Evolutionary conservation across 2,329 filamentous ascomycete species (phyloP).

Genomic region (Ascochyta rabiei): DNA sequence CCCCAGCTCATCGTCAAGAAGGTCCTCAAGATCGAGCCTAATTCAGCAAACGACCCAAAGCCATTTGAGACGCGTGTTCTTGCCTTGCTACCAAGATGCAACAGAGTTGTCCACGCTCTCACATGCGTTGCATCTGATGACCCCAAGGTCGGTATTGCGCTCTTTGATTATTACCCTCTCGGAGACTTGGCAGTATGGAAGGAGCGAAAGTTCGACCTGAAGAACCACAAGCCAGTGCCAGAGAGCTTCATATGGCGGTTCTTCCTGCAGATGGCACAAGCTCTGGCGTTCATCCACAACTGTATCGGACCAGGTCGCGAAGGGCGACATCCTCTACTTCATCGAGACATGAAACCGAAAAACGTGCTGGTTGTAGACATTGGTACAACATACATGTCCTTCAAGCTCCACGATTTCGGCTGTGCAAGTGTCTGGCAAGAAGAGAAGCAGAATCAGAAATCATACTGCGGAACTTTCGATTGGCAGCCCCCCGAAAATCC

Average conservation of each 20-base stretch:
- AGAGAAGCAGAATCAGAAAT: not conserved
- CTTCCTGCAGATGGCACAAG: constrained; percentile 37
- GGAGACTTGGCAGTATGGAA: constrained; percentile 34
- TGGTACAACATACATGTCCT: constrained; percentile 33
- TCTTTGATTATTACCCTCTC: constrained; percentile 30
- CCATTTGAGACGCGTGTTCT: constrained; percentile 24
- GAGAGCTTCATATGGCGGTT: constrained; percentile 38
- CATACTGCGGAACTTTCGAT: constrained; percentile 26
- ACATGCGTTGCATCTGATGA: constrained; percentile 14
- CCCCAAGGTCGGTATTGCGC: constrained; percentile 13
- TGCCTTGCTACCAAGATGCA: constrained; percentile 22
- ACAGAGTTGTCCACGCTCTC: constrained; percentile 26
- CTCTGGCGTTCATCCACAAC: constrained; percentile 35
- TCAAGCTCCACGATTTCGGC: constrained; percentile 38
- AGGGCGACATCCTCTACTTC: constrained; percentile 14
- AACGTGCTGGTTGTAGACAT: constrained; percentile 34
- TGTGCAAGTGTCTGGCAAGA: constrained; percentile 12
- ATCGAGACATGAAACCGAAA: constrained; percentile 39
- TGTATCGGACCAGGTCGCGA: constrained; percentile 12
- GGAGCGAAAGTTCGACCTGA: constrained; percentile 16
- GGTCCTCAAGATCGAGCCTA: constrained; percentile 12
- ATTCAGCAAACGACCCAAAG: not conserved
- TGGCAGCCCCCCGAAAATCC: constrained; percentile 43
- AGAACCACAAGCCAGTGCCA: constrained; percentile 27
- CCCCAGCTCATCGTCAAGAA: constrained; percentile 27